These are phyloP conservation scores for Xylaria arbuscula DNA, from an alignment of 2,329 filamentous ascomycete genomes.

Conservation along the genomic window DNA sequence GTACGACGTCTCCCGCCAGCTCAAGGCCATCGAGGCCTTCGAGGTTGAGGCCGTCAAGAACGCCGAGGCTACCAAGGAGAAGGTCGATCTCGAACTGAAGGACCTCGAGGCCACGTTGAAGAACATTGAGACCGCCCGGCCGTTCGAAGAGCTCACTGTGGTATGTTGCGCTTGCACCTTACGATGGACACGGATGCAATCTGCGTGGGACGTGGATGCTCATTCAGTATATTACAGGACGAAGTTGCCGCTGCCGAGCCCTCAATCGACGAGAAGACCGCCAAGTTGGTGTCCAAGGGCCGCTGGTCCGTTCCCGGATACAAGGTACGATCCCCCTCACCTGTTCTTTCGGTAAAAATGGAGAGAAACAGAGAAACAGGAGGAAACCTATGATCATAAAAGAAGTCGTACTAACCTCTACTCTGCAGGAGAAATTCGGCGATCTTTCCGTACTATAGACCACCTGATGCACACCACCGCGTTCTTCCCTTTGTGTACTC, in stretches of 20 bases:
- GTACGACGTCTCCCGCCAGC: constrained; percentile 92
- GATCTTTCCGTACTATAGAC: constrained; percentile 93
- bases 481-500: constrained; percentile 70
- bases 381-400: background rate
- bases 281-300: constrained; percentile 94
- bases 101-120: constrained; percentile 93
- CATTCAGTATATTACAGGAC: constrained; percentile 68
- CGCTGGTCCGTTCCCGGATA: constrained; percentile 98
- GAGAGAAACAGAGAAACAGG: background rate
- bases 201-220: constrained; percentile 19
- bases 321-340: constrained; percentile 76
- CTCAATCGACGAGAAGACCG: constrained; percentile 97
- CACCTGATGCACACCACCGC: constrained; percentile 45
- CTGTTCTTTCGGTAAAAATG: background rate
- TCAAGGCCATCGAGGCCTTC: constrained; percentile 98
- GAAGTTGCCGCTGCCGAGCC: constrained; percentile 94
- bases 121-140: constrained; percentile 96
- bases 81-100: constrained; percentile 93
- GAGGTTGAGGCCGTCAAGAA: constrained; percentile 97
- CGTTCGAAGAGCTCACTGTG: constrained; percentile 97
- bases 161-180: constrained; percentile 68
- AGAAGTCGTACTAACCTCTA: constrained; percentile 56
- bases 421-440: constrained; percentile 92
- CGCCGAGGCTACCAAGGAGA: constrained; percentile 94
- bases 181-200: background rate